A percentile compares a stretch with the other conserved stretches of the same genome.
These are phyloP conservation scores for Glebionis coronaria DNA, from an alignment of 129 eudicot species.

Conservation along the genomic window DNA sequence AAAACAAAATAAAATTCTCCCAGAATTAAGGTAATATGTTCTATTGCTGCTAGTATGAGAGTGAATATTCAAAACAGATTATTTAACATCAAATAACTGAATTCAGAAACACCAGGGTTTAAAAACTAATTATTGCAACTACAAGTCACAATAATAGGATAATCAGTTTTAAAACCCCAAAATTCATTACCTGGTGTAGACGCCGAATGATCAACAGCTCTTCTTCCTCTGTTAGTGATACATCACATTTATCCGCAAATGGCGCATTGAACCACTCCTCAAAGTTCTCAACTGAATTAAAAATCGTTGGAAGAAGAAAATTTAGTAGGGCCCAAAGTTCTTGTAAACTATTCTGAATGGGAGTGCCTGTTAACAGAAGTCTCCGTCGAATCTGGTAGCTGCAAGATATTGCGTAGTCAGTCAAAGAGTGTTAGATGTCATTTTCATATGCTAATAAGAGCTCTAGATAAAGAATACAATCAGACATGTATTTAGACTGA, in stretches of 20 bases:
- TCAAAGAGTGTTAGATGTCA: conserved; percentile 8
- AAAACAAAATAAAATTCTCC: too few relatives aligned
- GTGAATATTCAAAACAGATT: too few relatives aligned
- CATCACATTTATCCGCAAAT: conserved; percentile 30
- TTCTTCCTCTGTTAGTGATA: conserved; percentile 12
- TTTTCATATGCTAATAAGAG: conserved; percentile 10
- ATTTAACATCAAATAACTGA: too few relatives aligned
- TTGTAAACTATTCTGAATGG: conserved; percentile 93
- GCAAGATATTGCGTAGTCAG: conserved; percentile 35
- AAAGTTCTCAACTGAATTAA: conserved; percentile 86
- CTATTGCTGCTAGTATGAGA: too few relatives aligned
- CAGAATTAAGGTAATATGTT: too few relatives aligned
- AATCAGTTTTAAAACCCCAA: background rate
- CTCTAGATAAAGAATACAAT: background rate
- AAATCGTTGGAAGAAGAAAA: conserved; percentile 93
- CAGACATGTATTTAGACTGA: conserved; percentile 13
- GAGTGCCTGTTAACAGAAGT: conserved; percentile 95
- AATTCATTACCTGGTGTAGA: conserved; percentile 9
- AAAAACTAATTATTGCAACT: too few relatives aligned
- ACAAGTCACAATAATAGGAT: too few relatives aligned
- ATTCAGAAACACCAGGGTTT: too few relatives aligned
- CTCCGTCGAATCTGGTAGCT: conserved; percentile 87
- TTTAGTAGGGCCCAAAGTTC: conserved; percentile 97
- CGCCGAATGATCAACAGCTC: conserved; percentile 20
- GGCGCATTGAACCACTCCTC: conserved; percentile 99